Evolutionary conservation across 1,139 yeast species (phyloP).

Genomic region (Hansenula lynferdii): DNA sequence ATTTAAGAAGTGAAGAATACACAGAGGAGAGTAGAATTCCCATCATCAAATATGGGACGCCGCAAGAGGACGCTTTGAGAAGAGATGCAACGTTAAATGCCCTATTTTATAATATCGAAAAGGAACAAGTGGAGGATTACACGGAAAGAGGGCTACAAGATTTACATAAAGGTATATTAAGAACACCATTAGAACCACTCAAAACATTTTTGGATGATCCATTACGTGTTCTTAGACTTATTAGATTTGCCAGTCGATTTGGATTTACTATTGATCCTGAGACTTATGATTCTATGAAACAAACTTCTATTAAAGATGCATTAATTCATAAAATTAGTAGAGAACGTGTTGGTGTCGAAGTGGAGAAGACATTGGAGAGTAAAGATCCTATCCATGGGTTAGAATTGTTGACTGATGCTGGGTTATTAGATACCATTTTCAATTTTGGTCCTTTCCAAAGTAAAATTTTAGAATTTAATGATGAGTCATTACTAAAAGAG

Average conservation of each 20-base stretch:
- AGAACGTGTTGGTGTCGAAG: constrained; percentile 87
- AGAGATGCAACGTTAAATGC: constrained; percentile 96
- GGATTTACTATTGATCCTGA: constrained; percentile 58
- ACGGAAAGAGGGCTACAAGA: constrained; percentile 75
- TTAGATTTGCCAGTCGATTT: constrained; percentile 82
- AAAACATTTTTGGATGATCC: constrained; percentile 94
- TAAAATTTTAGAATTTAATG: constrained; percentile 8
- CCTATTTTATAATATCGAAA: constrained; percentile 74
- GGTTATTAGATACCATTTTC: constrained; percentile 58
- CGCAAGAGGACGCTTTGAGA: constrained; percentile 85
- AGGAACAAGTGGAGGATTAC: constrained; percentile 71
- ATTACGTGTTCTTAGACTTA: constrained; percentile 73
- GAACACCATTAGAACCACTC: constrained; percentile 84
- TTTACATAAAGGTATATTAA: constrained; percentile 58
- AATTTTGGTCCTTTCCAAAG: constrained; percentile 19
- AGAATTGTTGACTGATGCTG: constrained; percentile 47
- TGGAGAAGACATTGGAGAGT: constrained; percentile 69
- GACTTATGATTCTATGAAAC: constrained; percentile 63
- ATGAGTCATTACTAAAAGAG: not conserved
- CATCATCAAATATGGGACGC: constrained; percentile 70
- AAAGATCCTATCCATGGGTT: constrained; percentile 62
- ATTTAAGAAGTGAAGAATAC: constrained; percentile 82
- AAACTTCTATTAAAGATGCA: constrained; percentile 50
- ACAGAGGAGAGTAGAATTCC: constrained; percentile 84
- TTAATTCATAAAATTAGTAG: constrained; percentile 74